Percentiles rank a stretch among this genome's conserved stretches.
Evolutionary conservation across 169 alveolate species (phyloP).

Genomic region (Plasmodium coatneyi): DNA sequence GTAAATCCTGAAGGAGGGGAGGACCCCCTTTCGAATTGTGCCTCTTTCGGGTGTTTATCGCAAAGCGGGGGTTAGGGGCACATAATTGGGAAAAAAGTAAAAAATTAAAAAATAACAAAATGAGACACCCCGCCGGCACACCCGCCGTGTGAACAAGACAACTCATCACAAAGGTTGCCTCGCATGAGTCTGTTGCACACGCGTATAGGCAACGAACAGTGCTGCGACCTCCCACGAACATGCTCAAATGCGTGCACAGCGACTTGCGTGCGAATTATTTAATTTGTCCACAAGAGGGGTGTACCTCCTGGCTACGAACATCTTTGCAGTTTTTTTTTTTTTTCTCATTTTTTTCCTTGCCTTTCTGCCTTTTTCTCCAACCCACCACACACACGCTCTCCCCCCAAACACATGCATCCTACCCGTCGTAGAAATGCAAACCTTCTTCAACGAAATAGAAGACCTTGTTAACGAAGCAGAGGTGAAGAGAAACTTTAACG

Average conservation of each 20-base stretch:
- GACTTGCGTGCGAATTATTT: background rate
- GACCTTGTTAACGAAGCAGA: conserved; percentile 40
- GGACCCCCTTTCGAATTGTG: background rate
- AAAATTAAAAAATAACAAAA: background rate
- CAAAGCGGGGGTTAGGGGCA: background rate
- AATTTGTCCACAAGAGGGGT: background rate
- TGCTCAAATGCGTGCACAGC: background rate
- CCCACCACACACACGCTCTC: background rate
- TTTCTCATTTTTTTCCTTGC: background rate
- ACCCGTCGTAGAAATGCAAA: conserved; percentile 37
- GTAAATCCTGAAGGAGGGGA: background rate
- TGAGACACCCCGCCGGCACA: background rate
- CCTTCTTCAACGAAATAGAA: conserved; percentile 56
- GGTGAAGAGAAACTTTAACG: background rate
- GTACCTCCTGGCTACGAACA: background rate
- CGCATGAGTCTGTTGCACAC: background rate
- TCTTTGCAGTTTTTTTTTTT: background rate
- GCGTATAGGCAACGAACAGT: background rate
- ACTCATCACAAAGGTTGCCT: background rate
- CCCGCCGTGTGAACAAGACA: background rate
- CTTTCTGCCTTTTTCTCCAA: background rate
- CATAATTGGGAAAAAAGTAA: background rate
- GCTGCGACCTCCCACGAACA: background rate
- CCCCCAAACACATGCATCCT: background rate
- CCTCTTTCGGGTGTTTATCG: background rate